Base-by-base conservation (phyloP, 2,329 filamentous ascomycete species). In the Westerdykella sp. region DNA sequence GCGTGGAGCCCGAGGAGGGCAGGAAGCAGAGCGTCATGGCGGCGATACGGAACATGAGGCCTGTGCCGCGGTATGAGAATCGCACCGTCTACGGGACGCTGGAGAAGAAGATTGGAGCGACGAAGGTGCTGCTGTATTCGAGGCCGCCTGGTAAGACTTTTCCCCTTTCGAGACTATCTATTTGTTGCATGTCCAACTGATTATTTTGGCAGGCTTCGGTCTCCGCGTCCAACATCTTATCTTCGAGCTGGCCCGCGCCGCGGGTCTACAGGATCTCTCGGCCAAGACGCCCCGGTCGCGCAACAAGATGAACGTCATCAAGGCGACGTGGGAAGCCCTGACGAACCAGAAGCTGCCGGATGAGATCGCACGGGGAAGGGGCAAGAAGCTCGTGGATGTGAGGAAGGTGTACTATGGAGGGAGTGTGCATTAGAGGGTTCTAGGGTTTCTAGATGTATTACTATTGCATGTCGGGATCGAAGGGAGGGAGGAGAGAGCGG, bases 261-360 rank as follows among this genome's bases (percentile, higher is more conserved):
- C 82, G 34, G 93, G 93, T 52, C 88, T 98, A 60, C 77, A 84
- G 51, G 93, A 98, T 66, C 79, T 98, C 28, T 79, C 89, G 13
- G 90, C 87, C 39, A 79, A 79, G 54, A 90, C 95, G 49, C 83
- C 84, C 31, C 84, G 91, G 37, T 87, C 87, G 49, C 81, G 90
- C 60, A 97, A 95, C 75, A 88, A 89, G 55, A 95, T 97, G 89
- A 98, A 98, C 74, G 87, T 90, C 14, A 85, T 95, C 71, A 96
- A 96, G 73, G 93, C 93, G 12, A 79, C 88, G 34, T 87, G 86
- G 69, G 69, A 91, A 67, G 91, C 90, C 5, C 74, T 98, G 49
- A 79, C 80, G 67, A 85, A 76, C 72, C 93, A 98, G 73, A 80
- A 80, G 48, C 76, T 95, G 62, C 93, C 93, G 1, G 87, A 97